phyloP scores from a whole-genome alignment of 257 asterid species.

The Forsythia suspensa region DNA sequence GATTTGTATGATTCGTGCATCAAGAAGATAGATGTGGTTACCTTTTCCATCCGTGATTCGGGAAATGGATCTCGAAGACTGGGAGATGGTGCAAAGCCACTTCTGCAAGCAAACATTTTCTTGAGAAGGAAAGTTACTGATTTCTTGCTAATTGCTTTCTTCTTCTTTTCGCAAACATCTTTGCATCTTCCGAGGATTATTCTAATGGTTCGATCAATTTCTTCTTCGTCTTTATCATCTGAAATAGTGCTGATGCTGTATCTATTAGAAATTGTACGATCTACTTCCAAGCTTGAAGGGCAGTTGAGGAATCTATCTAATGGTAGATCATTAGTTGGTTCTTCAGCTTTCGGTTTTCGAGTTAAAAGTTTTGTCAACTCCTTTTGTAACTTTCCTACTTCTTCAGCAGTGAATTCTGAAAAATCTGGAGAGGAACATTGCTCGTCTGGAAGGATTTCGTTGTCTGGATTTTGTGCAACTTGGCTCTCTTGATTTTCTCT shows the following conservation, averaged over 20 bases:
- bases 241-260: constrained; percentile 57
- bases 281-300: constrained; percentile 89
- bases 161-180: constrained; percentile 67
- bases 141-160: constrained; percentile 57
- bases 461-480: constrained; percentile 19
- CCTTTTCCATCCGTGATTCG: constrained; percentile 98
- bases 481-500: constrained; percentile 33
- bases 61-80: constrained; percentile 67
- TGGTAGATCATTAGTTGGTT: constrained; percentile 50
- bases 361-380: constrained; percentile 62
- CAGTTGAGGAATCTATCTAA: constrained; percentile 89
- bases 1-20: not conserved
- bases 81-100: constrained; percentile 69
- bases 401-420: constrained; percentile 79
- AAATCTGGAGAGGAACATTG: constrained; percentile 64
- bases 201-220: constrained; percentile 82
- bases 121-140: constrained; percentile 75
- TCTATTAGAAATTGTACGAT: constrained; percentile 56
- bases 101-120: constrained; percentile 76
- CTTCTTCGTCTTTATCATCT: constrained; percentile 65
- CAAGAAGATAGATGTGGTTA: constrained; percentile 17
- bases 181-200: constrained; percentile 89
- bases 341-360: constrained; percentile 38
- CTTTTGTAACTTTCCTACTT: constrained; percentile 67
- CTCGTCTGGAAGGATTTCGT: constrained; percentile 38